Conservation (phyloP, 768 basidiomycete species). For the Suillus subluteus region DNA sequence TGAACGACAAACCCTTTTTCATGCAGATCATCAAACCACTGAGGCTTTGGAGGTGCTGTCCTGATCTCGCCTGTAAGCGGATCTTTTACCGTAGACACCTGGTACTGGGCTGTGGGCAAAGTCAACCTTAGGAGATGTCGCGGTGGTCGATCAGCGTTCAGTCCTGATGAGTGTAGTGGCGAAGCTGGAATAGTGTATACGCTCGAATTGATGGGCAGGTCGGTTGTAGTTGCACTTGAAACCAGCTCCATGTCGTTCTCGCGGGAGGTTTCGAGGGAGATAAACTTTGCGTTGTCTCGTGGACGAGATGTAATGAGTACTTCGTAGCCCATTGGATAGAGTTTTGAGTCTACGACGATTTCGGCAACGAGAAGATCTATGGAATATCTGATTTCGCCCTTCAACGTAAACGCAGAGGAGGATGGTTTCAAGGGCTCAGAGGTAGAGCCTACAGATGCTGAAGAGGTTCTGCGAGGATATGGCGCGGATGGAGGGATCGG, state of each 20-base stretch:
- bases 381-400: slow-evolving; percentile 61
- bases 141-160: slow-evolving; percentile 53
- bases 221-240: slow-evolving; percentile 13
- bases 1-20: slow-evolving; percentile 63
- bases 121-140: slow-evolving; percentile 80
- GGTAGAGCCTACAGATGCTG: slow-evolving; percentile 34
- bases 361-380: slow-evolving; percentile 79
- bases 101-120: slow-evolving; percentile 83
- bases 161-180: slow-evolving; percentile 74
- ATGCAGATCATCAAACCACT: slow-evolving; percentile 72
- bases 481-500: slow-evolving; percentile 21
- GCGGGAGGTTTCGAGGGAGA: slow-evolving; percentile 37
- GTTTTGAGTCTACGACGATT: slow-evolving; percentile 77
- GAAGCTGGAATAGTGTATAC: slow-evolving; percentile 83
- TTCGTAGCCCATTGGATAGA: slow-evolving; percentile 78
- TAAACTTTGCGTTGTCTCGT: slow-evolving; percentile 40
- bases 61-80: slow-evolving; percentile 76
- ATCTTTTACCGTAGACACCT: slow-evolving; percentile 75
- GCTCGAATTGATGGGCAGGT: slow-evolving; percentile 58
- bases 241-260: slow-evolving; percentile 15
- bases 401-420: slow-evolving; percentile 62
- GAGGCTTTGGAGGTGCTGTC: slow-evolving; percentile 62
- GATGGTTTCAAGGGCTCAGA: slow-evolving; percentile 41
- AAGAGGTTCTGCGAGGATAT: slow-evolving; percentile 21
- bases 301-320: slow-evolving; percentile 50